Evolutionary conservation across 345 rosid species (phyloP).

Genomic region (Combretum micranthum): DNA sequence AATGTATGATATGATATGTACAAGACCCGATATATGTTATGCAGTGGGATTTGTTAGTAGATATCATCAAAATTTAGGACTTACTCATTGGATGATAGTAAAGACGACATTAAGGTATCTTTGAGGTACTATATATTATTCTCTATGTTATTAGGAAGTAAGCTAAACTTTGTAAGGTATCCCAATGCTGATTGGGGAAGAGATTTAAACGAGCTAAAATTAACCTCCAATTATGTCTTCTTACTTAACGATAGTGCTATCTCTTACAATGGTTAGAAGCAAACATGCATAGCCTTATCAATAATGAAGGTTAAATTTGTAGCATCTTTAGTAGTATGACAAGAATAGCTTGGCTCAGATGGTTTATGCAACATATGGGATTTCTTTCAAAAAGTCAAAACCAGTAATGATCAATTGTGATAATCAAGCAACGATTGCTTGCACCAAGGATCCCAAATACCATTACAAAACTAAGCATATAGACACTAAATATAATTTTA

Average conservation of each 20-base stretch:
- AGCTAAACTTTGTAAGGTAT: too few relatives aligned
- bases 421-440: not conserved
- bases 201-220: not conserved
- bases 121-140: not conserved
- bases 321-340: not conserved
- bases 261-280: not conserved
- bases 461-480: constrained; percentile 15
- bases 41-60: too few relatives aligned
- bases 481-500: not conserved
- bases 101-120: not conserved
- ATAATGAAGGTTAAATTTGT: constrained; percentile 7
- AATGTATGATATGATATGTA: too few relatives aligned
- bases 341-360: not conserved
- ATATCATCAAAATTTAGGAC: not conserved
- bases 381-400: not conserved
- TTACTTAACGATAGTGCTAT: not conserved
- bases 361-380: not conserved
- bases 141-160: not conserved
- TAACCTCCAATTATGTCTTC: constrained; percentile 1
- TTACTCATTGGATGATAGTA: not conserved
- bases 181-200: not conserved
- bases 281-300: not conserved
- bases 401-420: not conserved
- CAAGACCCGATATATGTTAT: too few relatives aligned
- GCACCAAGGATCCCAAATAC: not conserved